Evolutionary conservation across 805 yeast genomes (phyloP).

Genomic region (Myxozyma neotropica): DNA sequence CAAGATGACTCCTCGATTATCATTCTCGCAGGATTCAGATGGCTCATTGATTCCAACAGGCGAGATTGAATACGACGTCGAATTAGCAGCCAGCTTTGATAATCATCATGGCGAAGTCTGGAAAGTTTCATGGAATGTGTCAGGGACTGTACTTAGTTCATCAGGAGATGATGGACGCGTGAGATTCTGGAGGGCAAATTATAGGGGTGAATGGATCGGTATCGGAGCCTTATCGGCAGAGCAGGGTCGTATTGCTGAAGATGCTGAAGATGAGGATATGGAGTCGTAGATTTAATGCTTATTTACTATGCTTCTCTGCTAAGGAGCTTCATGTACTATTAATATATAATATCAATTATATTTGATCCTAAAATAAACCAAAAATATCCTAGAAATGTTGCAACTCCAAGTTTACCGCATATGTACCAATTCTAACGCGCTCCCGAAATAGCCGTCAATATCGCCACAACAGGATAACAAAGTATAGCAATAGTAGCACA

Average conservation of each 20-base stretch:
- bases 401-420: neutral
- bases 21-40: neutral
- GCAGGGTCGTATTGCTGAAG: slow-evolving; percentile 28
- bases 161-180: slow-evolving; percentile 96
- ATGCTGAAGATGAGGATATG: slow-evolving; percentile 14
- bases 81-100: slow-evolving; percentile 64
- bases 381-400: neutral
- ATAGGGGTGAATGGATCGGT: slow-evolving; percentile 84
- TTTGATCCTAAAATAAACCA: neutral
- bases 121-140: slow-evolving; percentile 93
- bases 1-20: slow-evolving; percentile 51
- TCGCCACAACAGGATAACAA: slow-evolving; percentile 21
- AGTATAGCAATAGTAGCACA: neutral
- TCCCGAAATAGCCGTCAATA: slow-evolving; percentile 2
- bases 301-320: neutral
- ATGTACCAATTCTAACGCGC: neutral
- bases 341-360: neutral
- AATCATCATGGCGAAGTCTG: slow-evolving; percentile 91
- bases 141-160: slow-evolving; percentile 88
- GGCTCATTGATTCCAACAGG: neutral
- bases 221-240: slow-evolving; percentile 80
- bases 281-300: neutral
- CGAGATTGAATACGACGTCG: slow-evolving; percentile 49
- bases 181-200: slow-evolving; percentile 87
- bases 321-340: neutral